phyloP scores from a whole-genome alignment of 208 protist species.

The Leishmania tarentolae region DNA sequence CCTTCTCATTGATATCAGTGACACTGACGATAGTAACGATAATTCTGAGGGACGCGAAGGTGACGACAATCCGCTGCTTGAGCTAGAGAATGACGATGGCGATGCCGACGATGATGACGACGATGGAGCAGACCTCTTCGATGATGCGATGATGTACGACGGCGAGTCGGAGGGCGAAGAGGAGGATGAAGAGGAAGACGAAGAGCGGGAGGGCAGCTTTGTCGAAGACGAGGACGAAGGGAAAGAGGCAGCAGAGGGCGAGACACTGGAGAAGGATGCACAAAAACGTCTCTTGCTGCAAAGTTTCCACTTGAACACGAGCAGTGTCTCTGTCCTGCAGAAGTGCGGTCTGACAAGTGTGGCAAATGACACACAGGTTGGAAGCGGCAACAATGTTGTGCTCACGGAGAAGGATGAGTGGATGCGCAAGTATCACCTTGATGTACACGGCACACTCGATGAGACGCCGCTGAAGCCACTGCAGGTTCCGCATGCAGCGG shows the following conservation, averaged over 20 bases:
- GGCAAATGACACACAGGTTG: not conserved
- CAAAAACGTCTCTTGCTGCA: conserved; percentile 34
- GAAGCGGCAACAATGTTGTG: not conserved
- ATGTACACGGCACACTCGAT: conserved; percentile 56
- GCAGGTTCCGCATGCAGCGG: conserved; percentile 27
- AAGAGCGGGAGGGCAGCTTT: conserved; percentile 24
- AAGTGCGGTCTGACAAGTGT: conserved; percentile 52
- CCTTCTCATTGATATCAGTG: conserved; percentile 35
- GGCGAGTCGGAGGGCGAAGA: conserved; percentile 34
- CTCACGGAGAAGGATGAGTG: conserved; percentile 46
- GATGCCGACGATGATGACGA: conserved; percentile 34
- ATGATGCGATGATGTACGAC: conserved; percentile 23
- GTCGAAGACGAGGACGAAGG: conserved; percentile 30
- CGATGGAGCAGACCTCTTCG: conserved; percentile 37
- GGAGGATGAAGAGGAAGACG: conserved; percentile 37
- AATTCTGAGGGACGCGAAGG: conserved; percentile 26
- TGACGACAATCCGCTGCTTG: conserved; percentile 37
- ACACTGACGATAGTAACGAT: conserved; percentile 26
- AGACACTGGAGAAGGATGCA: not conserved
- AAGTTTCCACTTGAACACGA: conserved; percentile 37
- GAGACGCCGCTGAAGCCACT: conserved; percentile 45
- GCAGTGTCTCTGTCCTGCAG: conserved; percentile 32
- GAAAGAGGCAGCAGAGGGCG: conserved; percentile 9
- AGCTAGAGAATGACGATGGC: conserved; percentile 24
- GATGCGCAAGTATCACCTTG: conserved; percentile 71